These are phyloP conservation scores for Colletotrichum eremochloae DNA, from an alignment of 2,329 filamentous ascomycete species.

Conservation along the genomic window DNA sequence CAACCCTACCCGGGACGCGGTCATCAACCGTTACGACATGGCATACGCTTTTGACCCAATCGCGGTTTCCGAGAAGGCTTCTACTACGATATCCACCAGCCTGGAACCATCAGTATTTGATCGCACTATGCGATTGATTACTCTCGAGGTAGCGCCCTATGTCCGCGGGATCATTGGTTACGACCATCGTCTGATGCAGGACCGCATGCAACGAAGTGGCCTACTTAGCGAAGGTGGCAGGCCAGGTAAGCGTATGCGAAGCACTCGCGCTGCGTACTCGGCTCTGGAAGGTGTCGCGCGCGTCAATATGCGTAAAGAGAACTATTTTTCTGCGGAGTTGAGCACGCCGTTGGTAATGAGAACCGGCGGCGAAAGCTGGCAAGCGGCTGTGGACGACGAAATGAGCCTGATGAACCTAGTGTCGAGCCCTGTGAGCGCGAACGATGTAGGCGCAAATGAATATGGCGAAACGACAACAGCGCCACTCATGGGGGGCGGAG, in stretches of 20 bases:
- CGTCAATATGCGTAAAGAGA: conserved; percentile 75
- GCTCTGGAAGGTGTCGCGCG: conserved; percentile 82
- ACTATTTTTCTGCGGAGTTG: conserved; percentile 76
- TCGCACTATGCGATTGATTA: conserved; percentile 74
- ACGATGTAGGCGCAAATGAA: neutral
- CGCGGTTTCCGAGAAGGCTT: conserved; percentile 62
- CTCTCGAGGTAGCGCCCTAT: conserved; percentile 87
- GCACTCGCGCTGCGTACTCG: conserved; percentile 80
- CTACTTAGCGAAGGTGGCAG: conserved; percentile 71
- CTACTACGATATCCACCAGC: conserved; percentile 51
- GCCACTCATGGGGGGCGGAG: conserved; percentile 19
- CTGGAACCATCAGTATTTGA: conserved; percentile 83
- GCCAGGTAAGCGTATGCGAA: conserved; percentile 69
- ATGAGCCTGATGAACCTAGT: conserved; percentile 23
- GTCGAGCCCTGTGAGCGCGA: neutral
- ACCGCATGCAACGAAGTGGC: conserved; percentile 70
- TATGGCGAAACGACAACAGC: neutral
- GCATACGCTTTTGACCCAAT: conserved; percentile 73
- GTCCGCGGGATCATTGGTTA: conserved; percentile 87
- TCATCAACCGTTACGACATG: conserved; percentile 65
- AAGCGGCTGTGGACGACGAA: conserved; percentile 43
- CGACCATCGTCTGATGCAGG: conserved; percentile 78
- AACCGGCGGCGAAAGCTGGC: conserved; percentile 68
- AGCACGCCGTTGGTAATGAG: conserved; percentile 73
- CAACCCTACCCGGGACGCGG: conserved; percentile 39